Conservation (phyloP, 495 filamentous ascomycete genomes). For the Annulohypoxylon nitens region DNA sequence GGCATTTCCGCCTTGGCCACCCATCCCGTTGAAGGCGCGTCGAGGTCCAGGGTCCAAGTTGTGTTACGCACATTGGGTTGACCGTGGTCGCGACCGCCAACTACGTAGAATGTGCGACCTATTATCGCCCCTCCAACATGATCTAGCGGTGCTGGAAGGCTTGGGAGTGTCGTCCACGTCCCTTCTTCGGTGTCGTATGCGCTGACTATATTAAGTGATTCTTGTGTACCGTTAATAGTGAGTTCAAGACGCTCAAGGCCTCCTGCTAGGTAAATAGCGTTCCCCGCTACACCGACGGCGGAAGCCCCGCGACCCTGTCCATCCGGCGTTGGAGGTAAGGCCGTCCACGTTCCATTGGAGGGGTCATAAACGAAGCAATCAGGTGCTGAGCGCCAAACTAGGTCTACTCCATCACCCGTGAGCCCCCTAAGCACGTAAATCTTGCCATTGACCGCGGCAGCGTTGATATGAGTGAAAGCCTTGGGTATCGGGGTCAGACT, state of each 20-base stretch:
- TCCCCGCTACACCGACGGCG: conserved; percentile 43
- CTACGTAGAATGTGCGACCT: conserved; percentile 52
- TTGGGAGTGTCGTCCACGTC: conserved; percentile 52
- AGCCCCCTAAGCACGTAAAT: conserved; percentile 57
- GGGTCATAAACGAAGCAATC: conserved; percentile 48
- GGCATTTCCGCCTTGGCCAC: conserved; percentile 48
- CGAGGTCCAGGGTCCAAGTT: conserved; percentile 55
- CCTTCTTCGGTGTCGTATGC: conserved; percentile 50
- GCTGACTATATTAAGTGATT: conserved; percentile 48
- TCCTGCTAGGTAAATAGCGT: conserved; percentile 45
- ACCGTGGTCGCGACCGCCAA: conserved; percentile 54
- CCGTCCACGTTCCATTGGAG: conserved; percentile 33
- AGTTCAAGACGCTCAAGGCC: conserved; percentile 27
- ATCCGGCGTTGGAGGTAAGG: conserved; percentile 42
- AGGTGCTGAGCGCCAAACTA: conserved; percentile 32
- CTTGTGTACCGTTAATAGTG: conserved; percentile 1
- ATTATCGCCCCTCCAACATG: conserved; percentile 49
- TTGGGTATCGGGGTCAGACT: conserved; percentile 46
- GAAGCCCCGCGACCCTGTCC: conserved; percentile 43
- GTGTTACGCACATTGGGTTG: conserved; percentile 50
- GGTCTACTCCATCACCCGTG: conserved; percentile 25
- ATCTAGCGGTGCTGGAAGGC: conserved; percentile 36
- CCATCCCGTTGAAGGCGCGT: conserved; percentile 46
- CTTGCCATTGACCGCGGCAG: conserved; percentile 52
- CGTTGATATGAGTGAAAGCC: conserved; percentile 54